Conservation (phyloP, 176 grass and related monocot species). For the Cymbopogon citratus region DNA sequence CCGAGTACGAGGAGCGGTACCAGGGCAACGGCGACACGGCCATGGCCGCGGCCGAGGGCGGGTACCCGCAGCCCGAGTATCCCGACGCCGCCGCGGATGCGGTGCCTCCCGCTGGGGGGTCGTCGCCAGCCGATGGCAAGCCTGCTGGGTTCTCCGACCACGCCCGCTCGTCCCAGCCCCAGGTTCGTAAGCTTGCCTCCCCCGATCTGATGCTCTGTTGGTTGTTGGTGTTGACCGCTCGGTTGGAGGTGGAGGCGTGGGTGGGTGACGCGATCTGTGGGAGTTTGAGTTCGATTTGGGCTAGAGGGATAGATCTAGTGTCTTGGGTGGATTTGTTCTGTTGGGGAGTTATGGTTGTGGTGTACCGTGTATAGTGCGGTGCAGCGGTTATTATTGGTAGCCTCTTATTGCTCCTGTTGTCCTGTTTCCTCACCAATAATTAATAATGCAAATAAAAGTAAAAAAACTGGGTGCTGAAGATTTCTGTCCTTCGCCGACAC, state of each 20-base stretch:
- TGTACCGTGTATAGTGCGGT: not conserved
- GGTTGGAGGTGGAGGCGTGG: no score
- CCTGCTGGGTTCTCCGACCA: constrained; percentile 52
- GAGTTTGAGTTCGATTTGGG: no score
- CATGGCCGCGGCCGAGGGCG: not conserved
- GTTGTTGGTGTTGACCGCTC: no score
- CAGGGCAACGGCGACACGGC: not conserved
- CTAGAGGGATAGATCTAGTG: not conserved
- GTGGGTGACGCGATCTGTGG: not conserved
- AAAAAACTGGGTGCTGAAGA: not conserved
- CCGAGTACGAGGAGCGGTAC: constrained; percentile 14
- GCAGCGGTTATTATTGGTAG: no score
- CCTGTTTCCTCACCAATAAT: not conserved
- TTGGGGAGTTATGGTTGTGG: no score
- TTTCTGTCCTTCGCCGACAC: no score
- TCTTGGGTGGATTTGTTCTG: not conserved
- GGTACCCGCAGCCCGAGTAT: constrained; percentile 16
- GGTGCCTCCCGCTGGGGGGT: no score
- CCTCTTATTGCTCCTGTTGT: no score
- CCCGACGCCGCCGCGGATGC: not conserved
- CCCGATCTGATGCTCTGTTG: not conserved
- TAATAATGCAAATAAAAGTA: not conserved
- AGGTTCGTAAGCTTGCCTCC: constrained; percentile 17
- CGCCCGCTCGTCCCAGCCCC: constrained; percentile 30
- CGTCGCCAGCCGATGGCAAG: constrained; percentile 41